A percentile compares a stretch with the other conserved stretches of the same genome.
phyloP scores from a whole-genome alignment of 2,329 filamentous ascomycete genomes.

The Chrysoporthe puriensis region DNA sequence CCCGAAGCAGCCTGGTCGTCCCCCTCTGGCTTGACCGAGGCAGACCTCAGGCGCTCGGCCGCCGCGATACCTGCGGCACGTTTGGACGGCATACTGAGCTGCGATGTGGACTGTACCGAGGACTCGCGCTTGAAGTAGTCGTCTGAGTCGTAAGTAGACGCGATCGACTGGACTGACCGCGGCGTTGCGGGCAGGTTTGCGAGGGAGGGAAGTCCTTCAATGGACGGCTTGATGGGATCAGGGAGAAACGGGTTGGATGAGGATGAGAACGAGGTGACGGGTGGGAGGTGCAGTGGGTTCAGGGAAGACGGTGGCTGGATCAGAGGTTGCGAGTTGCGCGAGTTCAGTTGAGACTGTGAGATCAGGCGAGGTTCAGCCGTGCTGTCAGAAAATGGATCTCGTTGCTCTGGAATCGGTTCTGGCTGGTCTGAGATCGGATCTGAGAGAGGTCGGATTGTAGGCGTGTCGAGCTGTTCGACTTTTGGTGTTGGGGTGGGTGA shows the following conservation, averaged over 20 bases:
- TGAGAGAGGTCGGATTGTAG: background rate
- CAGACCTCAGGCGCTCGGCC: slow-evolving; percentile 10
- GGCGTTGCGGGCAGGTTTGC: slow-evolving; percentile 21
- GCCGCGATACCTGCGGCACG: background rate
- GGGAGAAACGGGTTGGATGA: slow-evolving; percentile 20
- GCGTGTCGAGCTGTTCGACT: slow-evolving; percentile 3
- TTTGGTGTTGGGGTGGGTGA: slow-evolving; percentile 11
- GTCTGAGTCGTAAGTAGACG: slow-evolving; percentile 26
- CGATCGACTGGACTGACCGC: slow-evolving; percentile 23
- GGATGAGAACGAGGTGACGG: slow-evolving; percentile 11
- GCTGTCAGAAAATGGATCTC: slow-evolving; percentile 4
- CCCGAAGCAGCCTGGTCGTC: slow-evolving; percentile 14
- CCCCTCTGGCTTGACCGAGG: slow-evolving; percentile 2
- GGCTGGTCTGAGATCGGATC: slow-evolving; percentile 7
- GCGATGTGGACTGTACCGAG: slow-evolving; percentile 21
- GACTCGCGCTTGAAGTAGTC: slow-evolving; percentile 28
- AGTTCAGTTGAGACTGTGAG: slow-evolving; percentile 13
- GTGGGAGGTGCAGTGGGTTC: slow-evolving; percentile 2
- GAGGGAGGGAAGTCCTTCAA: slow-evolving; percentile 21
- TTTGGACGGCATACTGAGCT: slow-evolving; percentile 16
- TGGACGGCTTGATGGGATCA: slow-evolving; percentile 28
- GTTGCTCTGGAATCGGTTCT: background rate
- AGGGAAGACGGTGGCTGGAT: slow-evolving; percentile 4
- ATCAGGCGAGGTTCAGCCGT: slow-evolving; percentile 18
- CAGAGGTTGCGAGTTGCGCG: slow-evolving; percentile 15